Conservation (phyloP, 768 basidiomycete species). For the Hypholoma sublateritium region DNA sequence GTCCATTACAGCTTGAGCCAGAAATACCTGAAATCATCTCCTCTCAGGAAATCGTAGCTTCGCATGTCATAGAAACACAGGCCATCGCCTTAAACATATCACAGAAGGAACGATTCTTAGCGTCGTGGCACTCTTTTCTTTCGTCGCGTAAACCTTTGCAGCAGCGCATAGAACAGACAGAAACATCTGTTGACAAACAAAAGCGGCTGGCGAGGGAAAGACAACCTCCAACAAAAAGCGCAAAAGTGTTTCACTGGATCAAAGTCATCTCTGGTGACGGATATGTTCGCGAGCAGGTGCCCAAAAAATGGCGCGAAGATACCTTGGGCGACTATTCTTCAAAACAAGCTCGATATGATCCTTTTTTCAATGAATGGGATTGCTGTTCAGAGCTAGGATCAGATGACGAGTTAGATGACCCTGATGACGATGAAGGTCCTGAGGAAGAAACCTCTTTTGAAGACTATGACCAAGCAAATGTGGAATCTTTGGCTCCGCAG, state of each 20-base stretch:
- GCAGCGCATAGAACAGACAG: background rate
- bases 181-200: background rate
- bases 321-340: background rate
- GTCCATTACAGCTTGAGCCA: background rate
- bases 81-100: background rate
- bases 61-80: background rate
- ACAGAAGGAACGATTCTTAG: background rate
- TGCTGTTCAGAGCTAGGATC: background rate
- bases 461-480: background rate
- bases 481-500: background rate
- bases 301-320: background rate
- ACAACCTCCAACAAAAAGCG: background rate
- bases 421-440: background rate
- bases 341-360: background rate
- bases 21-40: background rate
- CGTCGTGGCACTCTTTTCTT: background rate
- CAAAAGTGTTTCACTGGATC: background rate
- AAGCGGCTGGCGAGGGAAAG: background rate
- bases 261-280: background rate
- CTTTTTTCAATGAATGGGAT: background rate
- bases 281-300: background rate
- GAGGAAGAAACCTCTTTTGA: background rate
- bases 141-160: background rate
- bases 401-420: background rate
- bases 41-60: background rate